Evolutionary conservation across 441 rosid species (phyloP).

Genomic region (Mallotus repandus): DNA sequence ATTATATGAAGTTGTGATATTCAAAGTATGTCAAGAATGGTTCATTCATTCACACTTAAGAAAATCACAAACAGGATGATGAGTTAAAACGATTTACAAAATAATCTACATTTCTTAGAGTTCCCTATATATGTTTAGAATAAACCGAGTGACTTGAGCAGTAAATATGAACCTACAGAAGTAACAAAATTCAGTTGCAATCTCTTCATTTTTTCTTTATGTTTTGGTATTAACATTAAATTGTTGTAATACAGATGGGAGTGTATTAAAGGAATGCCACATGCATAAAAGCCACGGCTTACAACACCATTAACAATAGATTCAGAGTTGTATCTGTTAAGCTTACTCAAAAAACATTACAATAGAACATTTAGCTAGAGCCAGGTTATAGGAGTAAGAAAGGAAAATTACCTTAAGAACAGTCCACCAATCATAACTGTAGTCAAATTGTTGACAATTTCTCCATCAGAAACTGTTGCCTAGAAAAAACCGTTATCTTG

Average conservation of each 20-base stretch:
- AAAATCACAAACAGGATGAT: not conserved
- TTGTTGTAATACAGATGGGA: not conserved
- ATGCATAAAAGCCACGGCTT: conserved; percentile 14
- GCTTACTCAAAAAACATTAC: not conserved
- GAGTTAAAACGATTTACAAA: not conserved
- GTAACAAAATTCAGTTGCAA: not conserved
- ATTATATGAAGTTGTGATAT: not conserved
- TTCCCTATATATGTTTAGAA: not conserved
- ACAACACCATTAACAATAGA: conserved; percentile 2
- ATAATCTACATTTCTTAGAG: not conserved
- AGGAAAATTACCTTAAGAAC: conserved; percentile 67
- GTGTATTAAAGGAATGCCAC: conserved; percentile 9
- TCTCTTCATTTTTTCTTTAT: not conserved
- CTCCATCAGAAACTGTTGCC: conserved; percentile 96
- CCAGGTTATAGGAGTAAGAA: conserved; percentile 6
- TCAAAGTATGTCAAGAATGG: not conserved
- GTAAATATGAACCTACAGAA: not conserved
- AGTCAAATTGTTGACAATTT: conserved; percentile 69
- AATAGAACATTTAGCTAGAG: conserved; percentile 14
- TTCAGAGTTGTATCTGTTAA: not conserved
- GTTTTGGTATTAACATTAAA: not conserved
- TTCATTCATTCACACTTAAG: not conserved
- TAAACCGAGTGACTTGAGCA: not conserved
- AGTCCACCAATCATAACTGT: conserved; percentile 75
- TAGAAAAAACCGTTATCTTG: conserved; percentile 39